These are phyloP conservation scores for Lentinula edodes DNA, from an alignment of 768 basidiomycete species.

Conservation along the genomic window DNA sequence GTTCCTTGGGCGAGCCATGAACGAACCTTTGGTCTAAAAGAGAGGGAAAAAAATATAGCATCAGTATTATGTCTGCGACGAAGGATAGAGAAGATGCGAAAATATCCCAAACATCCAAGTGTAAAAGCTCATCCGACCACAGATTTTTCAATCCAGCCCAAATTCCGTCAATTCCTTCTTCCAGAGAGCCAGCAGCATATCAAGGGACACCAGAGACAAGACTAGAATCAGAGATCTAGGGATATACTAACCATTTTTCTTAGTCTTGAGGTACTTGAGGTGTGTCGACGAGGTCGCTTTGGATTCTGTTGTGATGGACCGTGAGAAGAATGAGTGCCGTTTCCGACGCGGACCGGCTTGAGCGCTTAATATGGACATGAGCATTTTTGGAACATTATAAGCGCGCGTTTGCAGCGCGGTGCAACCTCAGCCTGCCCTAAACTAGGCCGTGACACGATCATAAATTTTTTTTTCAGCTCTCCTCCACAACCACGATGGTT, in stretches of 20 bases:
- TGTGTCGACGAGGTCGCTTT: background rate
- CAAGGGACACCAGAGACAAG: background rate
- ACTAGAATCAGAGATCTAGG: conserved; percentile 8
- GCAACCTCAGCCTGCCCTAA: background rate
- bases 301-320: background rate
- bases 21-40: conserved; percentile 81
- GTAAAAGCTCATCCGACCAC: conserved; percentile 18
- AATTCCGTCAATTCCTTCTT: conserved; percentile 1
- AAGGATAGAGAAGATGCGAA: background rate
- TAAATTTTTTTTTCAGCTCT: background rate
- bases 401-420: too few relatives aligned
- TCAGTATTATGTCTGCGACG: background rate
- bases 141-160: conserved; percentile 13
- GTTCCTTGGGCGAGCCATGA: background rate
- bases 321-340: background rate
- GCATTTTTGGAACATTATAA: too few relatives aligned
- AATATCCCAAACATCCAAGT: background rate
- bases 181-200: background rate
- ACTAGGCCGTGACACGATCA: background rate
- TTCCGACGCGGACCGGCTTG: too few relatives aligned
- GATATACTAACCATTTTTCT: conserved; percentile 40
- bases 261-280: conserved; percentile 25
- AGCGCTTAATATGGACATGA: too few relatives aligned
- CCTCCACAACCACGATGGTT: background rate
- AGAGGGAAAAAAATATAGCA: conserved; percentile 1